Base-by-base conservation (phyloP, 2,329 filamentous ascomycete genomes). In the Albophoma yamanashiensis region DNA sequence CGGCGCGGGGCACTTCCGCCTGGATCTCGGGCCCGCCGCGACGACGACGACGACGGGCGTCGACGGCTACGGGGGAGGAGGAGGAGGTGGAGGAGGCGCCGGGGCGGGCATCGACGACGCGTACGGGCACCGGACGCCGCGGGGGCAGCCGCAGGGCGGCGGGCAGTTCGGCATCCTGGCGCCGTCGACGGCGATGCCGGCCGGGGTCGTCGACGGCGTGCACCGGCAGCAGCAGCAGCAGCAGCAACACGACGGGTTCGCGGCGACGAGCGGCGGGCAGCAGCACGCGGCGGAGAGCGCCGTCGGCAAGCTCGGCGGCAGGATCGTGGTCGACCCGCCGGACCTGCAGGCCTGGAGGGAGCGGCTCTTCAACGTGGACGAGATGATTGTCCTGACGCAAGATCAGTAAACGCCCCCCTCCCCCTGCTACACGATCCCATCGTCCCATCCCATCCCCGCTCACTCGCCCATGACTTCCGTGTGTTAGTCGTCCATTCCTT, bases 361-460 rank as follows among this genome's bases (percentile, higher is more conserved):
- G 65, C 86, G 79, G 67, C 75, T 92, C 55, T 93, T 92, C 71
- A 80, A 89, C 67, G 86, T 91, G n/a, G 84, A 91, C 65, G 85
- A 89, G 53, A 82, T 81, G 55, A 88, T 92, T 61, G 82, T 86
- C 15, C 73, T 93, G 65, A 90, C 82, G 38, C 84, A 91, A 70
- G 87, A 91, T 63, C 82, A 92, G 86, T 90, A 80, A n/a, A n/a
- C 4, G 47, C 25, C 25, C 15, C 11, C 25, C 12, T 15, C 25
- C 15, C 11, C 25, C 12, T 15, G 11, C 43, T 5, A 31, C 3
- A 31, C 27, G 27, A 31, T 31, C 5, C 27, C 27, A 3, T n/a
- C 11, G 4, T n/a, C 15, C 38, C 1, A 4, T 25, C 0, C 22
- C 45, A 4, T 36, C 45, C 25, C 11, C 20, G 14, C 12, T 31